Evolutionary conservation across 192 early-diverging fungal genomes (phyloP).

Genomic region (Gaertneriomyces sp.): DNA sequence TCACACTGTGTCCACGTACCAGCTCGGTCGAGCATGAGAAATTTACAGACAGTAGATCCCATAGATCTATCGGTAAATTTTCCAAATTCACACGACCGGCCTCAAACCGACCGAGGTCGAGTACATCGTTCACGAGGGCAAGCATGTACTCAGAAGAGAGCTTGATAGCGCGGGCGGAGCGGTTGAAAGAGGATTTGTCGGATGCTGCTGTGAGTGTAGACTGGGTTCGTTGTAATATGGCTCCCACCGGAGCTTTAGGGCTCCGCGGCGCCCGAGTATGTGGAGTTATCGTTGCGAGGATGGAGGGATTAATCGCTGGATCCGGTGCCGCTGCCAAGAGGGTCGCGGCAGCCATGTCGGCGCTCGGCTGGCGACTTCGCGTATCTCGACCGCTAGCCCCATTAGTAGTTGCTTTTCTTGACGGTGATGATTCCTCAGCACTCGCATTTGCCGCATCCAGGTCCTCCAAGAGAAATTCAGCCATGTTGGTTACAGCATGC

Average conservation of each 20-base stretch:
- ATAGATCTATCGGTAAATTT: constrained; percentile 11
- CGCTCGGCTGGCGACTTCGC: background rate
- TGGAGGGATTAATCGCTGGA: no score
- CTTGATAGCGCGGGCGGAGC: constrained; percentile 23
- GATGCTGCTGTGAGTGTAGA: background rate
- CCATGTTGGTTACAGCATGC: constrained; percentile 32
- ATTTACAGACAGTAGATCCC: constrained; percentile 3
- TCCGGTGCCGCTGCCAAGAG: background rate
- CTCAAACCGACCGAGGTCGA: constrained; percentile 30
- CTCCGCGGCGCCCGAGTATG: background rate
- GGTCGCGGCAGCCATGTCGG: background rate
- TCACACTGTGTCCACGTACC: constrained; percentile 9
- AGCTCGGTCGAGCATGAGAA: constrained; percentile 8
- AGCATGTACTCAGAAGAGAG: constrained; percentile 35
- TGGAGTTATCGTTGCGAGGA: background rate
- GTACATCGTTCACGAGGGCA: constrained; percentile 29
- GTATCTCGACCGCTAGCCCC: background rate
- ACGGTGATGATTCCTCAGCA: background rate
- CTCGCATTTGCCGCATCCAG: constrained; percentile 6
- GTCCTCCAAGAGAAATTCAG: constrained; percentile 27
- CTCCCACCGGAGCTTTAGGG: background rate
- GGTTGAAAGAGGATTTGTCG: background rate
- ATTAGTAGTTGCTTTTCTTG: no score
- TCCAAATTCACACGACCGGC: constrained; percentile 19
- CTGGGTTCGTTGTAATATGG: background rate